Percentiles rank a stretch among this genome's conserved stretches.
phyloP scores from a whole-genome alignment of 2,329 filamentous ascomycete species.

The Penicillium hesseltinei region DNA sequence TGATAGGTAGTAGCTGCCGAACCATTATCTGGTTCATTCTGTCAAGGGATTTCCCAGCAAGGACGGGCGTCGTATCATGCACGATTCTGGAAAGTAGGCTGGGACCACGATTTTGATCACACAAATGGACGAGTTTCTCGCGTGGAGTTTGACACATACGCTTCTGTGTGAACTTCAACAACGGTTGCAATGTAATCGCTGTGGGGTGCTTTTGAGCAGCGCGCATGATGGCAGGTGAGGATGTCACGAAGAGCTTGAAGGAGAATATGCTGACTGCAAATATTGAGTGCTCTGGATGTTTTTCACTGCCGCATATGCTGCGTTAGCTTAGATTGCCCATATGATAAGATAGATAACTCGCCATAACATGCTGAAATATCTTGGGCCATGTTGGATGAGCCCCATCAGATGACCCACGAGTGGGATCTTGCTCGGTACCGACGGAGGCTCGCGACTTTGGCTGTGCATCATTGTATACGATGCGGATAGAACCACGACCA shows the following conservation, averaged over 20 bases:
- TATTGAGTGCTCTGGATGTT: background rate
- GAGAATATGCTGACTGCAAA: background rate
- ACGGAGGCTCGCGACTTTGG: background rate
- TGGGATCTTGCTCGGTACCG: background rate
- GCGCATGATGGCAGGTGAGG: background rate
- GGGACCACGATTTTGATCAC: background rate
- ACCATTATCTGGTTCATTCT: background rate
- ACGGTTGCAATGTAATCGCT: background rate
- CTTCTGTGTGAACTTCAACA: background rate
- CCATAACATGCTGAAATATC: background rate
- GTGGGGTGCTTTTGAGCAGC: background rate
- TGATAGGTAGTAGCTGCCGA: background rate
- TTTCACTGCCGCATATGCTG: background rate
- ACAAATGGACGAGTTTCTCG: background rate
- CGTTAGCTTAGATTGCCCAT: background rate
- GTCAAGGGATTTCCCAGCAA: background rate
- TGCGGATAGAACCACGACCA: background rate
- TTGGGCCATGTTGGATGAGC: background rate
- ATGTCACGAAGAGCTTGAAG: background rate
- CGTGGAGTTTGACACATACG: background rate
- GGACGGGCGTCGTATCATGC: background rate
- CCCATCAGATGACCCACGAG: background rate
- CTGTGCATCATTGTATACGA: background rate
- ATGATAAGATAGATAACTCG: background rate
- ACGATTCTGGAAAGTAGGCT: background rate